Evolutionary conservation across 2,329 filamentous ascomycete species (phyloP), one percentile per base, ranked within the genome.

Genomic region (Talaromyces sp.): DNA sequence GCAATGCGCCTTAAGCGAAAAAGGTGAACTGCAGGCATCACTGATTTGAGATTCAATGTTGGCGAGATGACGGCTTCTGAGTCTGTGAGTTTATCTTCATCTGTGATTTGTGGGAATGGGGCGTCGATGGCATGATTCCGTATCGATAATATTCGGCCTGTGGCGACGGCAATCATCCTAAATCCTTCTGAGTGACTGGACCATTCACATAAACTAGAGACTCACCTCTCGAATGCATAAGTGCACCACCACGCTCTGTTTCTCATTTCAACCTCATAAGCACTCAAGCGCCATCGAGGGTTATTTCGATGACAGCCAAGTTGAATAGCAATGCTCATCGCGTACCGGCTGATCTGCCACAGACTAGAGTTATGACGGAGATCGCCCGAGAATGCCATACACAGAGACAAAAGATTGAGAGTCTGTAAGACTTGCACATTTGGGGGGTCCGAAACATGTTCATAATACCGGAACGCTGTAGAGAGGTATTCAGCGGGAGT

Each of bases 61-160:
- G 50, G 50, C 2, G 50, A 54, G 11, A 54, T 54, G 6, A 37
- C 50, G 2, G 50, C 50, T 35, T 54, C 50, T 35, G 50, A 28
- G 18, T 54, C 50, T 2, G 50, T 54, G 23, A 35, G 33, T 28
- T 54, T 54, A 28, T 54, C 50, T 25, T 54, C 50, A 28, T 54
- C 50, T 37, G 50, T 54, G 14, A 54, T 54, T 37, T 54, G 50
- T 3, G 50, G 50, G 28, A 35, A 54, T 2, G 50, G 28, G 16
- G 28, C 50, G 25, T 54, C 50, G n/a, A 54, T 54, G 28, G 50
- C 50, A 54, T 54, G 50, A 21, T 54, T 54, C 8, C 50, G 50
- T 54, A 54, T 33, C 16, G 50, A 54, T 35, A 54, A 12, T 35
- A 37, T 54, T 54, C 50, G 50, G 9, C 50, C 50, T 9, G 28